Evolutionary conservation across 176 grass and related monocot species (phyloP), one percentile per base, ranked within the genome.

Genomic region (Tillandsia fasciculata): DNA sequence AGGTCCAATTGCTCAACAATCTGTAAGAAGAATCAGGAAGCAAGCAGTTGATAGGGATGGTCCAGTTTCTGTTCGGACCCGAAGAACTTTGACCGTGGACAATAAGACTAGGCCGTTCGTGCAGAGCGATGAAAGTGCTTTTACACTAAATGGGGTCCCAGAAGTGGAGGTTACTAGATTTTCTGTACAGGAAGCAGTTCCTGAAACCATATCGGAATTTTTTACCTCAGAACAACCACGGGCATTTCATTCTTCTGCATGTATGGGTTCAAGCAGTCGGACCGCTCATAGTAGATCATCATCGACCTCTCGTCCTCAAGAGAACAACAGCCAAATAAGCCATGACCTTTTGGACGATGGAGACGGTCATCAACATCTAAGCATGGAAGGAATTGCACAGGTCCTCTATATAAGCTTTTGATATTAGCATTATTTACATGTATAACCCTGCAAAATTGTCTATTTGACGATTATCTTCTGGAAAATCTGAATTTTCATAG

Each of bases 371-470:
- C 64, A 29, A 12, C 64, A n/a, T 27, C 12, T 65, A 12, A 65
- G 14, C 64, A 33, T 65, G 64, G 64, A 65, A 29, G 64, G 23
- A 65, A 65, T 42, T 65, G 26, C 20, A n/a, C 23, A 65, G 64
- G 64, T 65, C 20, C 24, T 65, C 26, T 54, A 42, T 65, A 65
- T 42, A 15, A 10, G 14, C 26, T 65, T 65, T 26, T 65, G 9
- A 11, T 63, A 6, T 63, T 24, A 63, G 24, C 18, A 11, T 63
- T 11, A 24, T 26, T 22, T 22, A 63, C 58, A 22, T 24, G 18
- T 24, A 63, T 11, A 63, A 63, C 20, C 24, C 24, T 3, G 15
- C 58, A 17, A 63, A 63, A 22, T 22, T 63, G 58, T 26, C 11
- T 17, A 24, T 63, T 3, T 9, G 24, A 63, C 14, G 3, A 22